Evolutionary conservation across 2,329 filamentous ascomycete genomes (phyloP).

Genomic region (Apiospora saccharicola): DNA sequence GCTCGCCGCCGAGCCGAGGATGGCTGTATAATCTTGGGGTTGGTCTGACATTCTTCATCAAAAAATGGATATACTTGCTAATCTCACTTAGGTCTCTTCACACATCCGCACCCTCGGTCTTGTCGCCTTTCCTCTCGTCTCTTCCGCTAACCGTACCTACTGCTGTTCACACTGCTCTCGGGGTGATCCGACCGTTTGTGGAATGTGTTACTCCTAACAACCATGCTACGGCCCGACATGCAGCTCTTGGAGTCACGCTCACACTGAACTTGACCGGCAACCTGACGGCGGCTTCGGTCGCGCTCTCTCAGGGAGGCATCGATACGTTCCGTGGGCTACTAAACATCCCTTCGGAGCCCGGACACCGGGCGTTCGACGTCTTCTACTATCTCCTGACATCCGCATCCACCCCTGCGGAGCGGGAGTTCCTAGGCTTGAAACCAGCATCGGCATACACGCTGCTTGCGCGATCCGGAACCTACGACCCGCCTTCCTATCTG

Average conservation of each 20-base stretch:
- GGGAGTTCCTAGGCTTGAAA: constrained; percentile 86
- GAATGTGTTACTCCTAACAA: constrained; percentile 89
- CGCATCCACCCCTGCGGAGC: constrained; percentile 86
- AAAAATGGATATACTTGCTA: constrained; percentile 31
- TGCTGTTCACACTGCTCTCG: constrained; percentile 78
- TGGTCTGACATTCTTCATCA: constrained; percentile 46
- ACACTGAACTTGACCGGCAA: constrained; percentile 83
- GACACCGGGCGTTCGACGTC: constrained; percentile 93
- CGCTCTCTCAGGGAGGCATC: constrained; percentile 86
- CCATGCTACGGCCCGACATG: constrained; percentile 81
- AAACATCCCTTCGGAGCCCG: constrained; percentile 78
- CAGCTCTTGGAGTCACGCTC: constrained; percentile 80
- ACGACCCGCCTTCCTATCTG: constrained; percentile 84
- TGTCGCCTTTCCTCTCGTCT: constrained; percentile 81
- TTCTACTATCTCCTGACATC: constrained; percentile 96
- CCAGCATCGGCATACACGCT: constrained; percentile 79
- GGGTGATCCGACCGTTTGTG: constrained; percentile 85
- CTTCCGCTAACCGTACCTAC: constrained; percentile 82
- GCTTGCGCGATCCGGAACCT: constrained; percentile 84
- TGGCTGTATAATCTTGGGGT: constrained; percentile 91
- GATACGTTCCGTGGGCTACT: constrained; percentile 83
- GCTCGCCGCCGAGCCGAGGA: constrained; percentile 93
- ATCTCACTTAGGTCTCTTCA: constrained; percentile 75
- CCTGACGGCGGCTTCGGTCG: constrained; percentile 76
- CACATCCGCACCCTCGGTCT: constrained; percentile 83